These are phyloP conservation scores for Atractiella rhizophila DNA, from an alignment of 768 basidiomycete species.

Conservation along the genomic window DNA sequence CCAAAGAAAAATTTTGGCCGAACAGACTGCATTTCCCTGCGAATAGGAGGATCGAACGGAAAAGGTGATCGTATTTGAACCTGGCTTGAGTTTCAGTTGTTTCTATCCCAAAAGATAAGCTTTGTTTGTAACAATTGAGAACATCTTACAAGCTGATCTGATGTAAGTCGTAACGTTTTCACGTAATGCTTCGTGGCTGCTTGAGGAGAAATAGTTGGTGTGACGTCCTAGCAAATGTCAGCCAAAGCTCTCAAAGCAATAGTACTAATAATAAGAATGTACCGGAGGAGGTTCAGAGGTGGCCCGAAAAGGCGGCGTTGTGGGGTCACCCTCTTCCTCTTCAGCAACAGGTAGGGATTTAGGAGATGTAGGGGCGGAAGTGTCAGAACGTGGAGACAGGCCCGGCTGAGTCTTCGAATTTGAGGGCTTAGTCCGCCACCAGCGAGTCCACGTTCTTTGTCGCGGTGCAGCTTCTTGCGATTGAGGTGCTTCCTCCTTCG, in stretches of 20 bases:
- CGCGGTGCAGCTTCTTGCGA: constrained; percentile 25
- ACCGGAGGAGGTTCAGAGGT: too few relatives aligned
- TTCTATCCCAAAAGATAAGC: constrained; percentile 29
- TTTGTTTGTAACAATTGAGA: neutral
- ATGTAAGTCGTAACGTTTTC: constrained; percentile 75
- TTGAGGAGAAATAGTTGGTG: too few relatives aligned
- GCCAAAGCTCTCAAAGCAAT: too few relatives aligned
- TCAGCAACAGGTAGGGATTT: too few relatives aligned
- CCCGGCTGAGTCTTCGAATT: too few relatives aligned
- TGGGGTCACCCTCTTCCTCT: too few relatives aligned
- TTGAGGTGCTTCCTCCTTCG: neutral
- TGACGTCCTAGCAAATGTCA: too few relatives aligned
- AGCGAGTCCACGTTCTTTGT: constrained; percentile 50
- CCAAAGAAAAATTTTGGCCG: constrained; percentile 87
- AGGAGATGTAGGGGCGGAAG: too few relatives aligned
- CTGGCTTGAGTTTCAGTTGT: constrained; percentile 55
- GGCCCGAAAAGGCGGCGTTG: too few relatives aligned
- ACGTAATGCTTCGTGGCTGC: constrained; percentile 42
- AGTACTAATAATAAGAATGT: too few relatives aligned
- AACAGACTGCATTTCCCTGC: constrained; percentile 46
- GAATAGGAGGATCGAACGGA: constrained; percentile 51
- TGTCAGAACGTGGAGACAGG: too few relatives aligned
- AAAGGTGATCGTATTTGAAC: constrained; percentile 77
- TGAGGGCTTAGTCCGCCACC: too few relatives aligned
- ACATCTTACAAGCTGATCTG: constrained; percentile 59